These are phyloP conservation scores for Chlorella variabilis DNA, from an alignment of 163 green algal genomes.

Conservation along the genomic window DNA sequence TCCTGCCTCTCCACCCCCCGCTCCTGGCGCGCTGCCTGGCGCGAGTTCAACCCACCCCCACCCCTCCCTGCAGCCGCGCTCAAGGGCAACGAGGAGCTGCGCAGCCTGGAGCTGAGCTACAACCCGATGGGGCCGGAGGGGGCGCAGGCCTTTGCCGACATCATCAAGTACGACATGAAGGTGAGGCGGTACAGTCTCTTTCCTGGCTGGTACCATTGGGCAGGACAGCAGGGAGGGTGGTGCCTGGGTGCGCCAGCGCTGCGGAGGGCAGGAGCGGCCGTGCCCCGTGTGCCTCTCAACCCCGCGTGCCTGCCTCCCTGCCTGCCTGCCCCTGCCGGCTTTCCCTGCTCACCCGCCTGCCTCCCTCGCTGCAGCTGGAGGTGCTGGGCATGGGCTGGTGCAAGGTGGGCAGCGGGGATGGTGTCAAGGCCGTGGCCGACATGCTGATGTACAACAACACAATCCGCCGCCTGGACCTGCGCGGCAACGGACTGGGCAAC, in stretches of 20 bases:
- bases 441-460: conserved; percentile 91
- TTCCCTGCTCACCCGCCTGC: background rate
- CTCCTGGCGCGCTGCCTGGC: too few species aligned
- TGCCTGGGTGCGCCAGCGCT: too few species aligned
- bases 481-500: conserved; percentile 91
- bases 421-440: conserved; percentile 82
- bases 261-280: too few species aligned
- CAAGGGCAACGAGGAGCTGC: conserved; percentile 70
- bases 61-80: conserved; percentile 59
- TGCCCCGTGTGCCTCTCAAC: too few species aligned
- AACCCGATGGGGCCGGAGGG: conserved; percentile 92
- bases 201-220: too few species aligned
- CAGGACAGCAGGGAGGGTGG: background rate
- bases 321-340: background rate
- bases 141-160: conserved; percentile 78
- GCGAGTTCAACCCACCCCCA: too few species aligned
- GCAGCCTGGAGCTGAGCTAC: conserved; percentile 91
- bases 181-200: conserved; percentile 38
- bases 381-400: conserved; percentile 96
- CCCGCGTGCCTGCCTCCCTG: too few species aligned
- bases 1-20: too few species aligned
- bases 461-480: conserved; percentile 83
- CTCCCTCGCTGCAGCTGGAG: conserved; percentile 58
- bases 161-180: conserved; percentile 88
- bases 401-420: conserved; percentile 84